Evolutionary conservation across 352 stramenopile species (phyloP).

Genomic region (Plasmopara halstedii): DNA sequence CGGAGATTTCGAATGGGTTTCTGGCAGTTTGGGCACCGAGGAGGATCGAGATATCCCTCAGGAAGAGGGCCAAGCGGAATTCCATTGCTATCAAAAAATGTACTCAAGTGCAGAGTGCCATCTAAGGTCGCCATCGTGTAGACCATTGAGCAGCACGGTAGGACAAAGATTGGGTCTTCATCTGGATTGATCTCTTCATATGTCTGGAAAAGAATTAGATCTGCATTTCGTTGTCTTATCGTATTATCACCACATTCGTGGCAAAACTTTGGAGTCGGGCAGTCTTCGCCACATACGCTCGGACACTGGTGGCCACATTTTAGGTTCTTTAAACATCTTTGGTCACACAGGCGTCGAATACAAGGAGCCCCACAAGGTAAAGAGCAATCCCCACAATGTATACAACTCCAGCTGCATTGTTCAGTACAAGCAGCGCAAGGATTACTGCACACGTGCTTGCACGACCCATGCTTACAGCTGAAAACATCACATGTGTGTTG

Average conservation of each 20-base stretch:
- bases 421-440: constrained; percentile 69
- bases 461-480: constrained; percentile 54
- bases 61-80: constrained; percentile 13
- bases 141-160: constrained; percentile 63
- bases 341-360: constrained; percentile 33
- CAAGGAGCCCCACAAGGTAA: constrained; percentile 56
- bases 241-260: constrained; percentile 37
- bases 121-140: constrained; percentile 67
- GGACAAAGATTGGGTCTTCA: constrained; percentile 55
- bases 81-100: constrained; percentile 25
- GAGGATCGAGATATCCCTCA: constrained; percentile 19
- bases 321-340: constrained; percentile 40
- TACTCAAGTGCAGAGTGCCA: constrained; percentile 35
- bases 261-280: constrained; percentile 43
- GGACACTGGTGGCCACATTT: constrained; percentile 69
- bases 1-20: constrained; percentile 31
- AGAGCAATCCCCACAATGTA: constrained; percentile 41
- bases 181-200: constrained; percentile 54
- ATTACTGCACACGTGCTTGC: constrained; percentile 31
- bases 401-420: constrained; percentile 58
- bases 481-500: constrained; percentile 36
- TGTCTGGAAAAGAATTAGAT: constrained; percentile 52
- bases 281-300: constrained; percentile 70
- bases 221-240: constrained; percentile 35
- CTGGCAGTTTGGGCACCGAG: constrained; percentile 42